Evolutionary conservation across 352 stramenopile genomes (phyloP).

Genomic region (Porosira glacialis): DNA sequence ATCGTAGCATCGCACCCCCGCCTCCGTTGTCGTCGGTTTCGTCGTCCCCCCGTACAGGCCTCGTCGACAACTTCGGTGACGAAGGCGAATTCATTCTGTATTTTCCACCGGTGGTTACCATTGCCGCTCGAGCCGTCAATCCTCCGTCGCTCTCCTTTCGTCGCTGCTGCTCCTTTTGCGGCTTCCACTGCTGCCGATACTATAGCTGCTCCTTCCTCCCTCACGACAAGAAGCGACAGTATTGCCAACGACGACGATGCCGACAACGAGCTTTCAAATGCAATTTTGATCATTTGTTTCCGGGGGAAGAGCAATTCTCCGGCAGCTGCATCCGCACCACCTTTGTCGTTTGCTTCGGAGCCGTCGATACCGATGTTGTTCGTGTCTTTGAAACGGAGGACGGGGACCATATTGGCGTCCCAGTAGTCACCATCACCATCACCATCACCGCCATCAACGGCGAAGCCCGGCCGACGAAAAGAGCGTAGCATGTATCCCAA

Average conservation of each 20-base stretch:
- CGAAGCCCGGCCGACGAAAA: not conserved
- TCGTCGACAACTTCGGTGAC: slow-evolving; percentile 11
- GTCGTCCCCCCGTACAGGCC: slow-evolving; percentile 12
- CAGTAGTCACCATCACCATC: slow-evolving; percentile 8
- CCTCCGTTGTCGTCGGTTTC: too few relatives aligned
- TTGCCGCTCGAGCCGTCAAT: not conserved
- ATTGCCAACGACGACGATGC: slow-evolving; percentile 25
- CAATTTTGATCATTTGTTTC: slow-evolving; percentile 32
- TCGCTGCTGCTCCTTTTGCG: too few relatives aligned
- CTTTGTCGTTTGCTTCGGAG: not conserved
- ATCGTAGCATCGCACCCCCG: too few relatives aligned
- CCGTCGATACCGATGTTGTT: too few relatives aligned
- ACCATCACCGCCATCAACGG: not conserved
- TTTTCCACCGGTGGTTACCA: too few relatives aligned
- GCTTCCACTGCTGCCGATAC: slow-evolving; percentile 7
- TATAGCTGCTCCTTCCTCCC: too few relatives aligned
- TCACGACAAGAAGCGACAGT: slow-evolving; percentile 23
- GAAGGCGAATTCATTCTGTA: slow-evolving; percentile 39
- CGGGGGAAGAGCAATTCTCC: slow-evolving; percentile 19
- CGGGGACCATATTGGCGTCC: slow-evolving; percentile 25
- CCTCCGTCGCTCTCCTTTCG: not conserved
- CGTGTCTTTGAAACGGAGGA: slow-evolving; percentile 1
- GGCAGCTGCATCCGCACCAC: too few relatives aligned
- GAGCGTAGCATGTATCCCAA: slow-evolving; percentile 12
- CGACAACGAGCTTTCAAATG: slow-evolving; percentile 24